Evolutionary conservation across 306 rosid genomes (phyloP).

Genomic region (Castanospermum australe): DNA sequence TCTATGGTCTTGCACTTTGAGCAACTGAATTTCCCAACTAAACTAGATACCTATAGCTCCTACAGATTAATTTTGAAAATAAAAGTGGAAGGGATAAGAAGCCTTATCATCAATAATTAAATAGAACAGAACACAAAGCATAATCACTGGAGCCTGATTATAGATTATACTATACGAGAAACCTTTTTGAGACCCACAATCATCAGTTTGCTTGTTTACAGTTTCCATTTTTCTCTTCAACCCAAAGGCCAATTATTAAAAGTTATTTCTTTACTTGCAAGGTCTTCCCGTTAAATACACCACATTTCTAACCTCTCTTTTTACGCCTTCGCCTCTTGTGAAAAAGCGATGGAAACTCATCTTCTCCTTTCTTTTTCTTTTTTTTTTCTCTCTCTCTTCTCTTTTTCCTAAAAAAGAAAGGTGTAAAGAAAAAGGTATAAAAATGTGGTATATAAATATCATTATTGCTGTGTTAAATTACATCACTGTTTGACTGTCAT

Average conservation of each 20-base stretch:
- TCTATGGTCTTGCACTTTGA: neutral
- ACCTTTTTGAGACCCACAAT: neutral
- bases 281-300: too few species aligned
- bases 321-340: too few species aligned
- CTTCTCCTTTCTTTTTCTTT: too few species aligned
- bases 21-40: neutral
- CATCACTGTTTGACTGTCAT: neutral
- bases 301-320: too few species aligned
- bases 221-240: constrained; percentile 9
- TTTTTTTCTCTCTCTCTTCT: too few species aligned
- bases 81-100: neutral
- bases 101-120: neutral
- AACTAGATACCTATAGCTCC: neutral
- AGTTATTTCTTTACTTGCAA: neutral
- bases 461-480: neutral
- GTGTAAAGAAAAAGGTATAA: too few species aligned
- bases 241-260: neutral
- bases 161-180: neutral
- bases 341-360: too few species aligned
- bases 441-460: too few species aligned
- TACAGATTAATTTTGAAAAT: neutral
- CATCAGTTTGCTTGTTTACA: constrained; percentile 27
- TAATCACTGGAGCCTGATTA: neutral
- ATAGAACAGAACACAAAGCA: neutral
- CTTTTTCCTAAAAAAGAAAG: too few species aligned